Percentiles rank a stretch among this genome's conserved stretches.
Evolutionary conservation across 805 yeast species (phyloP).

Genomic region (Saccharomycopsis guyanensis): DNA sequence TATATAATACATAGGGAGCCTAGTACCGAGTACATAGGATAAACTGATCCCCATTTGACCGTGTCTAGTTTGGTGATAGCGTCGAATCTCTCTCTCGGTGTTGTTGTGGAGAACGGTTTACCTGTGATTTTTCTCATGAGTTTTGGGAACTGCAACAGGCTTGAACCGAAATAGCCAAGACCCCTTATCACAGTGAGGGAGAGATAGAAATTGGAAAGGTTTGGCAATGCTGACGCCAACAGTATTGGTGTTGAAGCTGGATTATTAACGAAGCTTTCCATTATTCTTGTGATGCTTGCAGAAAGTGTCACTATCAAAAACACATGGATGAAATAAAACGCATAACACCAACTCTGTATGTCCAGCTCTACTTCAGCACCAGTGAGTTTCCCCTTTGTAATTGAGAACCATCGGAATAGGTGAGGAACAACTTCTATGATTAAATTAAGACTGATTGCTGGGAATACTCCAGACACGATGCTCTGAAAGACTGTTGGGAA

Average conservation of each 20-base stretch:
- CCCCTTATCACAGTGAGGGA: conserved; percentile 72
- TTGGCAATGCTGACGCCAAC: conserved; percentile 73
- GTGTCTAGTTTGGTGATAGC: conserved; percentile 37
- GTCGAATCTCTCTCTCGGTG: conserved; percentile 53
- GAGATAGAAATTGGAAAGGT: conserved; percentile 79
- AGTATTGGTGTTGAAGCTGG: conserved; percentile 69
- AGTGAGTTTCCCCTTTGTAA: conserved; percentile 51
- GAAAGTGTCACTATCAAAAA: conserved; percentile 81
- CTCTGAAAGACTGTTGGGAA: conserved; percentile 48
- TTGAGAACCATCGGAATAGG: conserved; percentile 47
- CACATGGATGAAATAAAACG: conserved; percentile 72
- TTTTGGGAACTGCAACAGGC: conserved; percentile 51
- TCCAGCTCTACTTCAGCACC: conserved; percentile 60
- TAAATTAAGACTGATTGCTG: conserved; percentile 56
- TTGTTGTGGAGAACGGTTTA: too few species aligned
- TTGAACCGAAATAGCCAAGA: conserved; percentile 65
- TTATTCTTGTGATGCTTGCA: conserved; percentile 60
- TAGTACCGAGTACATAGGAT: conserved; percentile 69
- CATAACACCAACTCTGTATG: conserved; percentile 70
- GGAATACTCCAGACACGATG: conserved; percentile 53
- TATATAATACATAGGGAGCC: conserved; percentile 76
- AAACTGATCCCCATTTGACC: conserved; percentile 72
- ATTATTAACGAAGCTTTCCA: conserved; percentile 53
- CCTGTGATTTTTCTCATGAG: conserved; percentile 37
- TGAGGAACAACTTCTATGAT: conserved; percentile 57